Base-by-base conservation (phyloP, 495 filamentous ascomycete species). In the Trypethelium eluteriae region DNA sequence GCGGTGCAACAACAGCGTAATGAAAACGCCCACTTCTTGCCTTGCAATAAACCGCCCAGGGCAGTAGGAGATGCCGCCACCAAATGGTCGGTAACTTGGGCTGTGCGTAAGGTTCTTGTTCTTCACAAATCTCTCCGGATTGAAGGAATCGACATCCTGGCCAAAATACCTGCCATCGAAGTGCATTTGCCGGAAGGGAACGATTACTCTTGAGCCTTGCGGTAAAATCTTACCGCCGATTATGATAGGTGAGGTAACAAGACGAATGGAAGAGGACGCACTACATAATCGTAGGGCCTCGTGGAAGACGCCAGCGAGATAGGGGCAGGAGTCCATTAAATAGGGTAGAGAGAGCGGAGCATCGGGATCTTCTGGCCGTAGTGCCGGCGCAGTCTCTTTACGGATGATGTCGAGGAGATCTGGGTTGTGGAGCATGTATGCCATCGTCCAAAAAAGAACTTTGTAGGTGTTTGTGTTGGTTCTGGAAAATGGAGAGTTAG, bases 111-210 rank as follows among this genome's bases (percentile, higher is more conserved):
- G 41, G 14, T 46, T 46, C 9, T 16, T 46, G 7, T 46, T 46
- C 14, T 46, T 16, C 14, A 46, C 7, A 16, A 46, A 46, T 9
- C 41, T 7, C 7, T 46, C 63, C 36, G 79, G 78, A 77, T 71
- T 75, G 41, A 46, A 46, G 14, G 41, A 9, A 7, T 46, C 41
- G 7, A 46, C 41, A 9, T 46, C 9, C 41, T 46, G 7, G 41
- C 41, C 41, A 46, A 46, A 46, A 46, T 9, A 9, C 7, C 9
- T 16, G 7, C 14, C 41, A 46, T 46, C 41, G 41, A 46, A 46
- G 14, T 46, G 41, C 7, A 46, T 9, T 46, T 46, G 41, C 14
- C 41, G 41, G 41, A 9, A 46, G 14, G 41, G 41, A 9, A 46
- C 14, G 9, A 46, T 7, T 16, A 46, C 41, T 16, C 7, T 46